These are phyloP conservation scores for Elsinoe fawcettii DNA, from an alignment of 2,329 filamentous ascomycete species.

Conservation along the genomic window DNA sequence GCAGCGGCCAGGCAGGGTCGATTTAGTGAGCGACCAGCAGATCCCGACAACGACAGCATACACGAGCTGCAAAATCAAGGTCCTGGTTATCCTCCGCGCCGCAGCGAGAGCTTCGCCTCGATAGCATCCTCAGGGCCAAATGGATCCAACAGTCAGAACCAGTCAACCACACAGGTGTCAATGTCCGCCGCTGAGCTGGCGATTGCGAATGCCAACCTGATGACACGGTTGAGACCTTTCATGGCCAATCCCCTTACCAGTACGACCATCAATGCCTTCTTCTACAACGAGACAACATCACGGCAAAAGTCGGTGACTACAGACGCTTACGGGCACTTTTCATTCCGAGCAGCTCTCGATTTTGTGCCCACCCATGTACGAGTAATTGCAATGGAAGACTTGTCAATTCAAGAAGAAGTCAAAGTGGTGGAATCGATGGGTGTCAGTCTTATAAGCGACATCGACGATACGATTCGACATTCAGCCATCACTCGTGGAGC, in stretches of 20 bases:
- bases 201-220: conserved; percentile 75
- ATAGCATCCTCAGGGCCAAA: conserved; percentile 16
- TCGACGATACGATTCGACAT: conserved; percentile 95
- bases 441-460: conserved; percentile 90
- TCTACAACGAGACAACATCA: conserved; percentile 79
- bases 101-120: conserved; percentile 15
- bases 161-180: background rate
- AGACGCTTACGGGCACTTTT: conserved; percentile 84
- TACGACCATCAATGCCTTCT: conserved; percentile 81
- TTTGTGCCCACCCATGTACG: conserved; percentile 87
- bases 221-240: conserved; percentile 82
- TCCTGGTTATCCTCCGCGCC: conserved; percentile 24
- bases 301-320: conserved; percentile 79
- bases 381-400: conserved; percentile 74
- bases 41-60: conserved; percentile 35
- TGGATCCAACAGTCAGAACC: background rate
- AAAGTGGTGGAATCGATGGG: conserved; percentile 68
- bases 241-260: conserved; percentile 73
- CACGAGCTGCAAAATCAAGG: conserved; percentile 30
- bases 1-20: conserved; percentile 61
- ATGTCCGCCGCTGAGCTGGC: conserved; percentile 70
- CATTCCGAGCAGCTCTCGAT: conserved; percentile 67
- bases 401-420: conserved; percentile 74
- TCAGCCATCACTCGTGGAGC: conserved; percentile 83
- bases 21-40: conserved; percentile 61